Evolutionary conservation across 164 flowering plant species (phyloP), one percentile per base, ranked within the genome.

Genomic region (Santalum album): DNA sequence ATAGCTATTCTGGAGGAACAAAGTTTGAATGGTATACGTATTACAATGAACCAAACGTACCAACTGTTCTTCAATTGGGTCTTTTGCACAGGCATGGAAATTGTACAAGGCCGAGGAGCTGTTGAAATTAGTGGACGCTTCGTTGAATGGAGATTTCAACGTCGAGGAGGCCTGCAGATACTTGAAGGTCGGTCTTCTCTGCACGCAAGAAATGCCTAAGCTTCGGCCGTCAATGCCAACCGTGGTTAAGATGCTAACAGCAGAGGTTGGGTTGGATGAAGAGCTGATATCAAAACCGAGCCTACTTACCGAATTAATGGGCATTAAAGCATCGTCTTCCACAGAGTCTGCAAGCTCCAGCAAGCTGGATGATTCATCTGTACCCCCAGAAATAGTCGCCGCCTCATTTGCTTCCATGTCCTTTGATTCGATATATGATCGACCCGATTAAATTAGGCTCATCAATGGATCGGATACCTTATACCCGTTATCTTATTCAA

Each of bases 291-390:
- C 26, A 21, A 3, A 17, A 21, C 51, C 26, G 1, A 18, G 51
- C 25, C 25, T 21, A 23, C 25, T 21, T 11, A 12, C n/a, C n/a
- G 3, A 43, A 43, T 29, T 29, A 29, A 29, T 29, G 34, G 4
- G 9, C 4, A 29, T 29, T n/a, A n/a, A n/a, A 29, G 9, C 9
- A 29, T 29, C 6, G 34, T 29, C 34, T 29, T 29, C 4, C 34
- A 3, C 34, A 42, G 20, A 17, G 45, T 2, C 3, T 2, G 20
- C 6, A 2, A 18, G n/a, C 45, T 9, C 12, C 11, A 56, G 62
- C 15, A 63, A 36, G 26, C 50, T 12, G 18, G 60, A 24, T 19
- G 43, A 38, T 42, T 57, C 67, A 32, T 60, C 68, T 15, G 60
- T 66, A 0, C 43, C 40, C n/a, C n/a, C n/a, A n/a, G n/a, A n/a